Conservation (phyloP, 805 yeast genomes). For the Pichia heedii region DNA sequence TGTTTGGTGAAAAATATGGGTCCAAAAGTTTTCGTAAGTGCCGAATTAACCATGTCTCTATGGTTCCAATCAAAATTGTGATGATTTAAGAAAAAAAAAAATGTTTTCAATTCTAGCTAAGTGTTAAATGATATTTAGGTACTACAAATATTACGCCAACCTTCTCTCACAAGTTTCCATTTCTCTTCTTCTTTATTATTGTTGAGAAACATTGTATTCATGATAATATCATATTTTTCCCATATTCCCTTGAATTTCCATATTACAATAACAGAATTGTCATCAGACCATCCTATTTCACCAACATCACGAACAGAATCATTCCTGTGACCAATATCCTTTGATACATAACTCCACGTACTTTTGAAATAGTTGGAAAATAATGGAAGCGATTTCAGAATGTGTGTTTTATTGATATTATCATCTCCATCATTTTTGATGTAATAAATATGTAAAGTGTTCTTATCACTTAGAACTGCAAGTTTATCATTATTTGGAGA, state of each 20-base stretch:
- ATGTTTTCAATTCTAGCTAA: too few species aligned
- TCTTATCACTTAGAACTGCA: slow-evolving; percentile 84
- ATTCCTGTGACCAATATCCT: slow-evolving; percentile 38
- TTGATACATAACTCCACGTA: slow-evolving; percentile 81
- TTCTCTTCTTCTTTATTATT: slow-evolving; percentile 13
- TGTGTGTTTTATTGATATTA: slow-evolving; percentile 40
- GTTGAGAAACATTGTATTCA: slow-evolving; percentile 27
- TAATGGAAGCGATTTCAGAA: slow-evolving; percentile 51
- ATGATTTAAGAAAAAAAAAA: too few species aligned
- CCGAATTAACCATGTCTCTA: slow-evolving; percentile 1
- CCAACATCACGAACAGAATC: slow-evolving; percentile 31
- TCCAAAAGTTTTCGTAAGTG: slow-evolving; percentile 2
- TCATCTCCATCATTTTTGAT: slow-evolving; percentile 3
- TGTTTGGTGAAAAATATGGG: slow-evolving; percentile 10
- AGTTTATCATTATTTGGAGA: slow-evolving; percentile 66
- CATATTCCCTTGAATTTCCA: slow-evolving; percentile 71
- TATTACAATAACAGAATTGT: slow-evolving; percentile 60
- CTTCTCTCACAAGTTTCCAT: slow-evolving; percentile 57
- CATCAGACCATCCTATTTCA: slow-evolving; percentile 66
- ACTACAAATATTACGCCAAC: slow-evolving; percentile 52
- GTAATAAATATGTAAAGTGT: slow-evolving; percentile 72
- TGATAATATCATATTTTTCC: slow-evolving; percentile 77
- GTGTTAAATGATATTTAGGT: too few species aligned
- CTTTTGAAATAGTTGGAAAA: slow-evolving; percentile 64
- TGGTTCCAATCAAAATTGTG: slow-evolving; percentile 1